Conservation (phyloP, 768 basidiomycete genomes). For the Lactifluus piperatus region DNA sequence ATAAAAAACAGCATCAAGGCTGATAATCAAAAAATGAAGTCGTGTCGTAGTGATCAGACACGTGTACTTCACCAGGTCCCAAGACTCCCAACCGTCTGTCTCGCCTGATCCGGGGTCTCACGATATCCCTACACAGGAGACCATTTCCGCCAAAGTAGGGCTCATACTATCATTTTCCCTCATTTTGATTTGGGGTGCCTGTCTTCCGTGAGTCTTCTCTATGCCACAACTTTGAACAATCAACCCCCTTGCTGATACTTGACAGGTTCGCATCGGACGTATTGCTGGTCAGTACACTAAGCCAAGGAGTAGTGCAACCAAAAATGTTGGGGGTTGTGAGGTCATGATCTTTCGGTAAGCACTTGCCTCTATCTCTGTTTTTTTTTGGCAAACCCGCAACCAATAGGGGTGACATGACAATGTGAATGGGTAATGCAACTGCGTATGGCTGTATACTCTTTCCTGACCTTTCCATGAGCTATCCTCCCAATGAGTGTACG, state of each 20-base stretch:
- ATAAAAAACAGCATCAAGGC: no score
- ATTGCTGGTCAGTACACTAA: constrained; percentile 98
- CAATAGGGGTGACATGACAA: constrained; percentile 91
- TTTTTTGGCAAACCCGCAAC: background rate
- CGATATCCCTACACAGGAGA: constrained; percentile 43
- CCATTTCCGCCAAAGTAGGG: constrained; percentile 81
- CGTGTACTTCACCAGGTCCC: no score
- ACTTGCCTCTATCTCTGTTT: background rate
- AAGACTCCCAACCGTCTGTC: no score
- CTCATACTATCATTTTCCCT: constrained; percentile 93
- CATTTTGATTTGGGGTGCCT: constrained; percentile 88
- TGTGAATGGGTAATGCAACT: constrained; percentile 66
- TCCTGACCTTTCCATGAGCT: constrained; percentile 29
- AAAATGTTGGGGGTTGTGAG: constrained; percentile 65
- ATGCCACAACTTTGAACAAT: background rate
- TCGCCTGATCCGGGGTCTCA: background rate
- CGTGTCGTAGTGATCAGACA: no score
- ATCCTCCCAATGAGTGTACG: constrained; percentile 67
- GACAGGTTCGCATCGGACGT: constrained; percentile 71
- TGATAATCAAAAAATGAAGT: no score
- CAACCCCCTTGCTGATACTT: constrained; percentile 9
- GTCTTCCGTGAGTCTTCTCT: constrained; percentile 54
- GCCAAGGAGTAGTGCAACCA: constrained; percentile 77
- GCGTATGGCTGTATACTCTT: background rate
- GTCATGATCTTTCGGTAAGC: constrained; percentile 77